phyloP scores from a whole-genome alignment of 306 rosid species.

The Myrica gale region DNA sequence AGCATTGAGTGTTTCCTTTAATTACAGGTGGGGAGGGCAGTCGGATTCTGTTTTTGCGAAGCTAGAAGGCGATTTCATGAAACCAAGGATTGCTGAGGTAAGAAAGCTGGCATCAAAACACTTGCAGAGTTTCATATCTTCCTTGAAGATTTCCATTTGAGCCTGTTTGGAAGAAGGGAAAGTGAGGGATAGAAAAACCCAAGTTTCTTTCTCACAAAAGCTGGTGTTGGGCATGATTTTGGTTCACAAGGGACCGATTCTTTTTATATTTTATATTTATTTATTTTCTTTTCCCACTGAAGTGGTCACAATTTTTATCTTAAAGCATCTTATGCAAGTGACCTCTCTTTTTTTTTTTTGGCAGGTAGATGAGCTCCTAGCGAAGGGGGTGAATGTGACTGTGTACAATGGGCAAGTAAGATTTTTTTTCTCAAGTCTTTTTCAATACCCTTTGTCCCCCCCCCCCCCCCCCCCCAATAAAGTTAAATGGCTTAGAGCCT shows the following conservation, averaged over 20 bases:
- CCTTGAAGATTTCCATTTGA: not conserved
- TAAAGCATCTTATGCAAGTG: not conserved
- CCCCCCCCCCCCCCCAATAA: too few species aligned
- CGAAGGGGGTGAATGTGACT: conserved; percentile 77
- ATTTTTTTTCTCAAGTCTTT: not conserved
- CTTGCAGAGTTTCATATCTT: not conserved
- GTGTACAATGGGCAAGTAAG: conserved; percentile 88
- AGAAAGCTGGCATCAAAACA: not conserved
- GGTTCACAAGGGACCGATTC: too few species aligned
- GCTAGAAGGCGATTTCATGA: conserved; percentile 76
- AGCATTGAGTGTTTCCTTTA: not conserved
- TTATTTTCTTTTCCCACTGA: not conserved
- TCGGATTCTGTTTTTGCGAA: conserved; percentile 29
- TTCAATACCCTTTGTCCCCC: too few species aligned
- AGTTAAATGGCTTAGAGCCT: too few species aligned
- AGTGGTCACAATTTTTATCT: not conserved
- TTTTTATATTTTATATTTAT: too few species aligned
- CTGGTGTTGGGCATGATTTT: too few species aligned
- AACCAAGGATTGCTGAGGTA: conserved; percentile 83
- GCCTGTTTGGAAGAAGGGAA: too few species aligned
- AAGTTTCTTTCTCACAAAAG: too few species aligned
- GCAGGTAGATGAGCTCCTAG: conserved; percentile 81
- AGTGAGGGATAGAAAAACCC: too few species aligned
- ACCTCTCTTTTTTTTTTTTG: not conserved
- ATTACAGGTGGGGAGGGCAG: conserved; percentile 75